Percentiles rank a stretch among this genome's conserved stretches.
These are phyloP conservation scores for Suillus placidus DNA, from an alignment of 768 basidiomycete species.

Conservation along the genomic window DNA sequence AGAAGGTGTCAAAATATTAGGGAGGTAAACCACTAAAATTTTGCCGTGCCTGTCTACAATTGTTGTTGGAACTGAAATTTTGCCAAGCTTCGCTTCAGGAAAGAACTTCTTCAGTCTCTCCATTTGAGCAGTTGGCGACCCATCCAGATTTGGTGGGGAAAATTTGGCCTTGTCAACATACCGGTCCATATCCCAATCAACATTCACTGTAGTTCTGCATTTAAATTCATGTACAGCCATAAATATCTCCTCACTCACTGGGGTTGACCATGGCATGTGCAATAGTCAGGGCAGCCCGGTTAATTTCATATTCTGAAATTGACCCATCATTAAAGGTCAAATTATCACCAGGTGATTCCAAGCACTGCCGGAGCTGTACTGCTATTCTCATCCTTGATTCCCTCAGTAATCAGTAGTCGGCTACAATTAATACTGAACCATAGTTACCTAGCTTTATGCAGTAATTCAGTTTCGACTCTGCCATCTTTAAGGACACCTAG, in stretches of 20 bases:
- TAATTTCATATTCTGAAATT: constrained; percentile 1
- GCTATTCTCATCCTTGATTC: background rate
- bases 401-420: background rate
- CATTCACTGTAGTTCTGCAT: background rate
- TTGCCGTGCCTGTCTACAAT: too few species aligned
- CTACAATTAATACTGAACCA: background rate
- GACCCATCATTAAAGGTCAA: background rate
- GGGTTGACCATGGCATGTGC: background rate
- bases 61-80: too few species aligned
- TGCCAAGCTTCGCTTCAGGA: too few species aligned
- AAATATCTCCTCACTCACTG: background rate
- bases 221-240: background rate
- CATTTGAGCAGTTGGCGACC: too few species aligned
- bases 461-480: background rate
- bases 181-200: background rate
- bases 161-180: too few species aligned
- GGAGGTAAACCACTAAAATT: background rate
- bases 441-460: background rate
- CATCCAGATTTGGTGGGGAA: too few species aligned
- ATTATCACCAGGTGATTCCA: background rate
- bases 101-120: too few species aligned
- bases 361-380: background rate
- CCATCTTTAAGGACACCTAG: background rate
- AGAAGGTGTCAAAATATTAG: background rate
- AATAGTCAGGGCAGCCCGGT: background rate